Base-by-base conservation (phyloP, 1,139 yeast genomes). In the Scheffersomyces quercinus region DNA sequence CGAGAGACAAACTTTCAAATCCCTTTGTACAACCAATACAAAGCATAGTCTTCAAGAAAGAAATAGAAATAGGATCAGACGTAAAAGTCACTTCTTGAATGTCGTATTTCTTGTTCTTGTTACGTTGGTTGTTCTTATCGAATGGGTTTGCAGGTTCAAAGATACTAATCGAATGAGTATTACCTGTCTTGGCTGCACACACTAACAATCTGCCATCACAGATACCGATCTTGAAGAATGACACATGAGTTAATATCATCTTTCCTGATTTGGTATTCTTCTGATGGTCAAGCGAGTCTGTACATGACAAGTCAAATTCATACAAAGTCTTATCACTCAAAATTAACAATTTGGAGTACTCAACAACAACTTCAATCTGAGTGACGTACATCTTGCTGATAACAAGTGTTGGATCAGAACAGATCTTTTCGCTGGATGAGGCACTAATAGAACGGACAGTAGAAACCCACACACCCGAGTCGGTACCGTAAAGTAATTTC, bases 11-110 rank as follows among this genome's bases (percentile, higher is more conserved):
- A 57, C 93, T 90, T 66, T 93, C 98, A 70, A 93, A 93, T 1
- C 99, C 99, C 61, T 87, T 89, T 37, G 96, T 85, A 60, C 99
- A 93, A 15, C 99, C 99, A 51, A 93, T 87, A 70, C 98, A 91
- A 48, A 93, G 70, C 57, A 86, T 87, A 6, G 93, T 83, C 62
- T 91, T 88, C 65, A 93, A 73, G 59, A 93, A 93, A 31, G 97
- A 90, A 28, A 93, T 86, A 4, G 96, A 87, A 29, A 91, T 85
- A 3, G 97, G 96, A 55, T 93, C 98, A 6, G 96, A 85, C 37
- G 83, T 83, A 60, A 93, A 89, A 35, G 77, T 75, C 35, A 91
- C 84, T 58, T 93, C 98, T 42, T 82, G 77, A n/a, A 81, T 75
- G 42, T 83, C 88, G 49, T 75, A 74, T 58, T 81, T 80, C 57